Conservation (phyloP, 2,329 filamentous ascomycete species). For the Didymosphaeria variabile region DNA sequence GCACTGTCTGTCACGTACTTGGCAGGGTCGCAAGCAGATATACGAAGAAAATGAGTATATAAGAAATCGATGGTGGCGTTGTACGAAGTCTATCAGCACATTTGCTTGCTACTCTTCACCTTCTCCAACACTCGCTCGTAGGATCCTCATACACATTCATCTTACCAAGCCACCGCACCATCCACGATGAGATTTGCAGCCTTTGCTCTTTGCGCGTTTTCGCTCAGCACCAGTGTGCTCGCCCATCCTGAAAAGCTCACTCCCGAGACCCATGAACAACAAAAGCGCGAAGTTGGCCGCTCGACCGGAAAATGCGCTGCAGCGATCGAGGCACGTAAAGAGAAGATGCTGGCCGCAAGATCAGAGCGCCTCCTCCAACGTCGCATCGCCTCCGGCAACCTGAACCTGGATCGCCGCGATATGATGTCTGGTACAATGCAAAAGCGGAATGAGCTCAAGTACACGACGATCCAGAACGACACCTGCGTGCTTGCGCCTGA, state of each 20-base stretch:
- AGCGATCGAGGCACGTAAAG: slow-evolving; percentile 2
- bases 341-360: slow-evolving; percentile 1
- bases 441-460: slow-evolving; percentile 9
- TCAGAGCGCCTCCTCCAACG: slow-evolving; percentile 5
- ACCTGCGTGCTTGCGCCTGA: slow-evolving; percentile 29
- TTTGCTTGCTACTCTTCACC: background rate
- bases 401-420: background rate
- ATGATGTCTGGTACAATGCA: slow-evolving; percentile 5
- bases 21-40: background rate
- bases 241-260: background rate
- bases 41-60: background rate
- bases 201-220: background rate
- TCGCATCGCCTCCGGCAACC: slow-evolving; percentile 2
- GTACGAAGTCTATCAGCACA: background rate
- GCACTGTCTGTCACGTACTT: background rate
- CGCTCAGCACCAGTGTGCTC: background rate
- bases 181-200: background rate
- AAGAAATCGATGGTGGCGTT: background rate
- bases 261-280: background rate
- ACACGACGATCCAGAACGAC: slow-evolving; percentile 19
- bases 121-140: background rate
- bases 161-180: background rate
- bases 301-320: background rate
- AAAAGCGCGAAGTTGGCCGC: background rate
- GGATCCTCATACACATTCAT: background rate